Evolutionary conservation across 163 green algal genomes (phyloP), one percentile per base, ranked within the genome.

Genomic region (Scenedesmus sp.): DNA sequence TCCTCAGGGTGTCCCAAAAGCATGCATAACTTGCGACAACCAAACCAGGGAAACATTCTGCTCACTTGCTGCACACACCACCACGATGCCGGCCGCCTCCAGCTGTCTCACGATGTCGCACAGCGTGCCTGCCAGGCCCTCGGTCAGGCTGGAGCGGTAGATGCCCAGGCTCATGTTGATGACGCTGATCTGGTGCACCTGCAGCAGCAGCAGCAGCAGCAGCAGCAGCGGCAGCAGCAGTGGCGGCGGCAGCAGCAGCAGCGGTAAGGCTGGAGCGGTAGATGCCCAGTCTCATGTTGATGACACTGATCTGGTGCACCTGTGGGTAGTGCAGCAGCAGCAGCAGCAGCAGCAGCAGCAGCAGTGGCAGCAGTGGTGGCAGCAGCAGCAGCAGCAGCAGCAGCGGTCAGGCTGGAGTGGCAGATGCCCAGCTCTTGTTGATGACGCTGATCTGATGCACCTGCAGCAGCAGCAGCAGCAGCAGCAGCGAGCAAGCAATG

Each of bases 101-200:
- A 88, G 57, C 59, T 16, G n/a, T n/a, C 52, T 8, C 23, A 77
- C 57, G 7, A 88, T 64, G n/a, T 77, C 52, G 59, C 84, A 88
- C 23, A 88, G 16, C 0, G 3, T 88, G 10, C 84, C 84, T 8
- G 57, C 59, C 73, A 77, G 66, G 4, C 84, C 84, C 2, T 52
- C 66, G 6, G 3, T 64, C 84, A 88, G 8, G 54, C 60, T 88
- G 7, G 20, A 59, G 8, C 18, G 46, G 73, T 77, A 79, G 52
- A 88, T 77, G 57, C 84, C 84, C 4, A 89, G n/a, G 57, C 84
- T 89, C 84, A 89, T 89, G 64, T 54, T 89, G 16, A 89, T 18
- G 1, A 89, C 84, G 70, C 13, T 34, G 26, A 89, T 67, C 20
- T 62, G 66, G 18, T 76, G 15, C 18, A 34, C 15, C 66, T 76